A percentile compares a stretch with the other conserved stretches of the same genome.
Evolutionary conservation across 345 rosid genomes (phyloP).

Genomic region (Eucalyptus pumila): DNA sequence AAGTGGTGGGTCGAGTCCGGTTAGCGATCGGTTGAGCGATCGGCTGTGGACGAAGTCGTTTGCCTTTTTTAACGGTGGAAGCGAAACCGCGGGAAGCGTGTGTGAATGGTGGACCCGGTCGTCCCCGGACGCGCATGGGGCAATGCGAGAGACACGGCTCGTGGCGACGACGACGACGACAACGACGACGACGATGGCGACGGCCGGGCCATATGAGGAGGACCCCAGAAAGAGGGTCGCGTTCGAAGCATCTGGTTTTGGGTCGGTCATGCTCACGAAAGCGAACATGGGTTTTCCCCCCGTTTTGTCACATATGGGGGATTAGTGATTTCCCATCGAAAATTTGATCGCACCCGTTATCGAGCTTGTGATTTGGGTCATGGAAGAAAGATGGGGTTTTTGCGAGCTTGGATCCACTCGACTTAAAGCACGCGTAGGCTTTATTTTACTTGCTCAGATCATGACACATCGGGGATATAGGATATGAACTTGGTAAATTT

Average conservation of each 20-base stretch:
- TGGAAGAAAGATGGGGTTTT: background rate
- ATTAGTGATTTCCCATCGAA: background rate
- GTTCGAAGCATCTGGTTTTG: background rate
- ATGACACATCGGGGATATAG: background rate
- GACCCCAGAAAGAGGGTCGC: background rate
- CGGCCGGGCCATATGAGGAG: background rate
- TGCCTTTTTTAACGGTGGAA: background rate
- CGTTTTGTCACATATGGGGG: no score
- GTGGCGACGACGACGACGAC: background rate
- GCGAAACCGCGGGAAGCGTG: background rate
- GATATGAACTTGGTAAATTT: background rate
- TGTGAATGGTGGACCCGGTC: background rate
- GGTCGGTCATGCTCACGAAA: background rate
- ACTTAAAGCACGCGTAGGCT: background rate
- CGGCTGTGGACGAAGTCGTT: background rate
- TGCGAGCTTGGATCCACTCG: background rate
- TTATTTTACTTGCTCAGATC: background rate
- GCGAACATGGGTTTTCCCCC: background rate
- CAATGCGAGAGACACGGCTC: background rate
- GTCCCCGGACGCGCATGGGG: background rate
- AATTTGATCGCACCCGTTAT: background rate
- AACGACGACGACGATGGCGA: background rate
- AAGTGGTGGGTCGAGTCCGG: background rate
- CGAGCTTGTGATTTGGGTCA: background rate
- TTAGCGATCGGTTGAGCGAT: background rate